A percentile compares a stretch with the other conserved stretches of the same genome.
Conservation (phyloP, 2,329 filamentous ascomycete species). For the Cercospora citrullina region DNA sequence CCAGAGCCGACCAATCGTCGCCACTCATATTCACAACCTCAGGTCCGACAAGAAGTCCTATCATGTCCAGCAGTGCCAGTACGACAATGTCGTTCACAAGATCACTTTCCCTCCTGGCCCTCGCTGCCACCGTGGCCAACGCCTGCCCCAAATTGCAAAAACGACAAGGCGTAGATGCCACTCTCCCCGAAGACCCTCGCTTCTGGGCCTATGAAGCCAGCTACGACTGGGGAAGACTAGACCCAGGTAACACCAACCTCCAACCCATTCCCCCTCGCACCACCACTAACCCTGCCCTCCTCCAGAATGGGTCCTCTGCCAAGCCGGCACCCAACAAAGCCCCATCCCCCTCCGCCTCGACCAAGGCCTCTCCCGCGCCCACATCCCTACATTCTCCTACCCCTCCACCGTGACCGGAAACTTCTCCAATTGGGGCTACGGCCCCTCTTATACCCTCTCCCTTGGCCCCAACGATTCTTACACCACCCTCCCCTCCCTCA, state of each 20-base stretch:
- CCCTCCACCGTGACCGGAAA: constrained; percentile 9
- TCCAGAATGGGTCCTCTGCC: constrained; percentile 48
- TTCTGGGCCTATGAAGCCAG: constrained; percentile 28
- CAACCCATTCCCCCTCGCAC: neutral
- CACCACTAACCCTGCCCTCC: neutral
- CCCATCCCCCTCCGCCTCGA: constrained; percentile 49
- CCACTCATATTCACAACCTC: neutral
- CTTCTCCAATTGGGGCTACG: neutral
- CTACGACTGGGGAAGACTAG: constrained; percentile 28
- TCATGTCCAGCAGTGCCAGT: neutral
- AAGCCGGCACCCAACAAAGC: constrained; percentile 53
- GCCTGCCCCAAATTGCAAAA: constrained; percentile 18
- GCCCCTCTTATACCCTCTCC: neutral
- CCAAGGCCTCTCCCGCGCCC: constrained; percentile 45
- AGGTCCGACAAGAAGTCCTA: neutral
- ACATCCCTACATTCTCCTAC: constrained; percentile 49
- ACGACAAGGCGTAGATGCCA: constrained; percentile 19
- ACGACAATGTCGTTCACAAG: constrained; percentile 3
- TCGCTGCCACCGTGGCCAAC: constrained; percentile 3
- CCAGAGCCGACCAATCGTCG: neutral
- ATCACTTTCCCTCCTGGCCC: neutral
- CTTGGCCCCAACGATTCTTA: neutral
- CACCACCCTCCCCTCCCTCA: neutral
- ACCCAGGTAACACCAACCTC: constrained; percentile 14
- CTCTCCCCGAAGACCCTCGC: constrained; percentile 15